Evolutionary conservation across 1,139 yeast species (phyloP).

Genomic region (Hansenula anomala): DNA sequence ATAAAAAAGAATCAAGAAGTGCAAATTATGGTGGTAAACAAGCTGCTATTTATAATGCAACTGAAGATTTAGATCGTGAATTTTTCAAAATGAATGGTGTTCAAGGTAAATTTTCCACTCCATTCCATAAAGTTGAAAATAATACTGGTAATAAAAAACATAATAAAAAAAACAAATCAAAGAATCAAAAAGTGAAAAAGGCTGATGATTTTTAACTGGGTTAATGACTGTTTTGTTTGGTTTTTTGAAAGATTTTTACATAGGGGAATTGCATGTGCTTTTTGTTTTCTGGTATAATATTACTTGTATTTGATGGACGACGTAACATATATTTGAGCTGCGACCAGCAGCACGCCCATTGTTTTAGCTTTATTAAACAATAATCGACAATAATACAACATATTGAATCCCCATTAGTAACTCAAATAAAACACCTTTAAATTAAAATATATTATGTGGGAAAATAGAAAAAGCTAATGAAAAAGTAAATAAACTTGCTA

Average conservation of each 20-base stretch:
- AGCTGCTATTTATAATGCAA: slow-evolving; percentile 72
- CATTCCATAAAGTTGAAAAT: slow-evolving; percentile 58
- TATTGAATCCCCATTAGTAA: no score
- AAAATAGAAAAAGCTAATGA: neutral
- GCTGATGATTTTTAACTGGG: neutral
- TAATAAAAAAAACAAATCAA: slow-evolving; percentile 52
- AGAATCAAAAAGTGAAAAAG: slow-evolving; percentile 4
- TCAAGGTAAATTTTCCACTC: slow-evolving; percentile 58
- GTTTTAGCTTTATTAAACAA: no score
- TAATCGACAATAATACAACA: no score
- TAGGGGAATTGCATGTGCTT: no score
- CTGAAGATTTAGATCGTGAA: slow-evolving; percentile 77
- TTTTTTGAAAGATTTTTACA: no score
- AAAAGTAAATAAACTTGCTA: neutral
- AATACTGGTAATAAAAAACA: slow-evolving; percentile 57
- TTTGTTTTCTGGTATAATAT: no score
- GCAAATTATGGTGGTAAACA: slow-evolving; percentile 73
- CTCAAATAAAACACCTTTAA: no score
- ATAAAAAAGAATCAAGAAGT: slow-evolving; percentile 32
- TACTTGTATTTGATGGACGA: no score
- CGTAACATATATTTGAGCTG: no score
- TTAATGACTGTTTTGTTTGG: no score
- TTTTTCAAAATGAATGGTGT: slow-evolving; percentile 69
- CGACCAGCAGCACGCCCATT: no score
- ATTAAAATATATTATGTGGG: no score